Evolutionary conservation across 306 rosid species (phyloP), one percentile per base, ranked within the genome.

Genomic region (Cucurbita ficifolia): DNA sequence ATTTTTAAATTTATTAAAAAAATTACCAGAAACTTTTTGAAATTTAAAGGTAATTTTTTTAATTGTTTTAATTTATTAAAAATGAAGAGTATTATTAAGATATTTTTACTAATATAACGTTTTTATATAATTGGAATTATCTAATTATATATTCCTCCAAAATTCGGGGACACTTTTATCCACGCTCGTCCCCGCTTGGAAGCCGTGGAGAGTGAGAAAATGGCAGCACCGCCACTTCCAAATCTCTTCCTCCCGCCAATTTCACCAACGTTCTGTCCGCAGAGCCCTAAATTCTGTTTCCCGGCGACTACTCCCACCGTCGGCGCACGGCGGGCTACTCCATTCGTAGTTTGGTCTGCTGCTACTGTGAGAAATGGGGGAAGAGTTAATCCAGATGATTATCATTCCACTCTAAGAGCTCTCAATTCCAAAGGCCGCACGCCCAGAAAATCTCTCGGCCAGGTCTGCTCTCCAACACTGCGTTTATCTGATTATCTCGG

Each of bases 361-460:
- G 81, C 79, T 17, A 48, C 71, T 46, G 80, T 80, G 29, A 63
- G 81, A 52, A 43, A 71, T 60, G 76, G 51, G 68, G 72, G 77
- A 1, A 80, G 75, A 71, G 67, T 62, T 42, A 80, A 73, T 79
- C 68, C 88, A 16, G 92, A 94, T 77, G 87, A 85, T 69, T 90
- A 85, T 82, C 85, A 89, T 75, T 83, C 82, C 79, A 90, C 90
- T 62, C 85, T 90, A 72, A 84, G 40, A 82, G 96, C 97, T 83
- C 98, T 94, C 79, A 89, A 89, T 81, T 90, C 98, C 78, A 89
- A 76, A 81, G 96, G 89, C 49, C 92, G 97, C 51, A 73, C 82
- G 70, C 99, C 97, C 13, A 84, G 91, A 78, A 91, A 94, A 84
- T 89, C 97, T 33, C 89, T 94, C 10, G 97, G 92, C 77, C 95